Evolutionary conservation across 2,329 filamentous ascomycete genomes (phyloP).

Genomic region (Remersonia thermophila): DNA sequence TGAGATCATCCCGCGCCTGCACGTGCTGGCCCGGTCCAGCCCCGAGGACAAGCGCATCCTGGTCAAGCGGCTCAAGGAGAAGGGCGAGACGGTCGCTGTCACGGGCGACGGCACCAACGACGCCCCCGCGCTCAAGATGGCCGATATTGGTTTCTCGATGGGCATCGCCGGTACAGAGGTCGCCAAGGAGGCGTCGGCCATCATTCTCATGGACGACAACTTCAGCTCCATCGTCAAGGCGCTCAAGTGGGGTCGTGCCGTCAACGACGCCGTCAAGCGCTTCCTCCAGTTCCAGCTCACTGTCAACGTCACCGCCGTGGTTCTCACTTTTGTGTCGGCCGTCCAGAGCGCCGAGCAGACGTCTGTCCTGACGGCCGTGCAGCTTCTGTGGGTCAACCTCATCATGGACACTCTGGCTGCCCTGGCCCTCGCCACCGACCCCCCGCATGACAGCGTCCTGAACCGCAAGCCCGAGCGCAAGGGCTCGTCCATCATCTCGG

Average conservation of each 20-base stretch:
- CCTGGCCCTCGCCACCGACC: conserved; percentile 77
- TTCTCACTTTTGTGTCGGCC: conserved; percentile 77
- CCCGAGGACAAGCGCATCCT: conserved; percentile 67
- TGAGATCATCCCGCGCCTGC: conserved; percentile 54
- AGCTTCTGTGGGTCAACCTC: conserved; percentile 90
- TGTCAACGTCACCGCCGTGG: conserved; percentile 84
- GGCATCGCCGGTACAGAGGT: conserved; percentile 74
- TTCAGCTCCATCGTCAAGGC: conserved; percentile 79
- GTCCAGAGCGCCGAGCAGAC: conserved; percentile 56
- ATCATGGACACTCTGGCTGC: conserved; percentile 97
- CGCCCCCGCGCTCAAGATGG: conserved; percentile 66
- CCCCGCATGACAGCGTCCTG: conserved; percentile 70
- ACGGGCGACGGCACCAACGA: conserved; percentile 80
- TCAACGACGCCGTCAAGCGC: conserved; percentile 66
- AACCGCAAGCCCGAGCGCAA: conserved; percentile 58
- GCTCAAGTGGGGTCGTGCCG: conserved; percentile 66
- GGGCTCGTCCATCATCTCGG: conserved; percentile 56
- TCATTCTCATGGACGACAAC: conserved; percentile 81
- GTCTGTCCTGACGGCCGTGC: conserved; percentile 76
- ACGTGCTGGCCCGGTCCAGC: conserved; percentile 61
- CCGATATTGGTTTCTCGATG: conserved; percentile 79
- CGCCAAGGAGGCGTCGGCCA: conserved; percentile 73
- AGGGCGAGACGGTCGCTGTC: conserved; percentile 67
- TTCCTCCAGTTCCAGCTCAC: conserved; percentile 69
- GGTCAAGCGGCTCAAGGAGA: conserved; percentile 57